Evolutionary conservation across 2,329 filamentous ascomycete species (phyloP).

Genomic region (Pseudogymnoascus sp.): DNA sequence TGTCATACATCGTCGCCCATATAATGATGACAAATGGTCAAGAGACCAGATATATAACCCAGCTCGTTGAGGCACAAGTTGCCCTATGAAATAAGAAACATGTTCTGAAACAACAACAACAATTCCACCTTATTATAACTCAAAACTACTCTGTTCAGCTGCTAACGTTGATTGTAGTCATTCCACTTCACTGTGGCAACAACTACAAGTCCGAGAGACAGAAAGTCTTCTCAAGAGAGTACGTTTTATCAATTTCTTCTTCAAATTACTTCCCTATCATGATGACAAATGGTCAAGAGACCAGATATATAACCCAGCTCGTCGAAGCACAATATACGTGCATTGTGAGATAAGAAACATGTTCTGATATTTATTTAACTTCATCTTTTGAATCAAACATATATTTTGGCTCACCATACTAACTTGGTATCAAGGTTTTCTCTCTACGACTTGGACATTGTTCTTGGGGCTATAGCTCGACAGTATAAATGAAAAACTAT

Average conservation of each 20-base stretch:
- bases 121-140: neutral
- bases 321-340: constrained; percentile 8
- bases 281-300: constrained; percentile 10
- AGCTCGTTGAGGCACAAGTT: constrained; percentile 7
- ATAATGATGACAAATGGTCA: constrained; percentile 10
- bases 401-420: neutral
- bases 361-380: neutral
- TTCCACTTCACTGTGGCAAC: neutral
- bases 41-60: constrained; percentile 10
- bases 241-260: neutral
- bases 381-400: neutral
- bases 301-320: constrained; percentile 10
- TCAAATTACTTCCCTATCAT: neutral
- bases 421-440: neutral
- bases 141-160: neutral
- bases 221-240: neutral
- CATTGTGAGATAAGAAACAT: constrained; percentile 7
- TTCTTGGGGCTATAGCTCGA: neutral
- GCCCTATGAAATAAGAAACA: constrained; percentile 7
- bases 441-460: neutral
- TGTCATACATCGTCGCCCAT: neutral
- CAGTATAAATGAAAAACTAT: neutral
- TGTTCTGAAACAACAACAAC: constrained; percentile 4
- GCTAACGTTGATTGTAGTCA: neutral
- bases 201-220: neutral